phyloP scores from a whole-genome alignment of 306 rosid species.

The Castanea mollissima region DNA sequence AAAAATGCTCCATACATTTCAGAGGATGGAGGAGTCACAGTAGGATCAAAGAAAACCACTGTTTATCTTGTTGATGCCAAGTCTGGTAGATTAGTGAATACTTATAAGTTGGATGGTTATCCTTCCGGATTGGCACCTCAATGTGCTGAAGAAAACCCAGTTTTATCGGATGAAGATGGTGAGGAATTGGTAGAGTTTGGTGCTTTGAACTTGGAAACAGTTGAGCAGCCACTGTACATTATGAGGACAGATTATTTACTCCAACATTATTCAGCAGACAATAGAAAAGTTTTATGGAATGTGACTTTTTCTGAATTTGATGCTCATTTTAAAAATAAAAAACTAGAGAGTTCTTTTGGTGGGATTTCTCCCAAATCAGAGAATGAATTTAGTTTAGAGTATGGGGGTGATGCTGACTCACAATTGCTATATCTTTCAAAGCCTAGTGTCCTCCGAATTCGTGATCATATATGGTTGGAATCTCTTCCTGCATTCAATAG shows the following conservation, averaged over 20 bases:
- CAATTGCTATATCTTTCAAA: conserved; percentile 1
- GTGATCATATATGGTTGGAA: conserved; percentile 13
- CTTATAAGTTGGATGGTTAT: conserved; percentile 24
- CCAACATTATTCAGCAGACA: conserved; percentile 39
- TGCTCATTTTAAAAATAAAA: conserved; percentile 54
- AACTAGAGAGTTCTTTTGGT: conserved; percentile 19
- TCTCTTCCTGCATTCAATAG: conserved; percentile 14
- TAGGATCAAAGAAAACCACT: conserved; percentile 61
- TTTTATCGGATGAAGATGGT: conserved; percentile 1
- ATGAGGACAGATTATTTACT: conserved; percentile 66
- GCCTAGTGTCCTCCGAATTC: conserved; percentile 18
- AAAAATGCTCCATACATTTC: conserved; percentile 46
- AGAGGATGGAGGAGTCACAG: conserved; percentile 69
- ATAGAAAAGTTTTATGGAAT: conserved; percentile 59
- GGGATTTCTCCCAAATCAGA: conserved; percentile 26
- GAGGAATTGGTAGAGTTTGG: conserved; percentile 36
- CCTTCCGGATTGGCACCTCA: conserved; percentile 23
- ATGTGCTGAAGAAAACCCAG: conserved; percentile 23
- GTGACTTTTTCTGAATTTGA: conserved; percentile 58
- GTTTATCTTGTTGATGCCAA: conserved; percentile 60
- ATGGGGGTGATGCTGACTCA: background rate
- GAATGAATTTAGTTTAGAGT: conserved; percentile 28
- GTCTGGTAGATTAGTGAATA: conserved; percentile 49
- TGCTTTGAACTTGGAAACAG: conserved; percentile 26
- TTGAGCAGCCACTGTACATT: conserved; percentile 45